Percentiles rank a stretch among this genome's conserved stretches.
Evolutionary conservation across 2,329 filamentous ascomycete genomes (phyloP).

Genomic region (Penicillium sp.): DNA sequence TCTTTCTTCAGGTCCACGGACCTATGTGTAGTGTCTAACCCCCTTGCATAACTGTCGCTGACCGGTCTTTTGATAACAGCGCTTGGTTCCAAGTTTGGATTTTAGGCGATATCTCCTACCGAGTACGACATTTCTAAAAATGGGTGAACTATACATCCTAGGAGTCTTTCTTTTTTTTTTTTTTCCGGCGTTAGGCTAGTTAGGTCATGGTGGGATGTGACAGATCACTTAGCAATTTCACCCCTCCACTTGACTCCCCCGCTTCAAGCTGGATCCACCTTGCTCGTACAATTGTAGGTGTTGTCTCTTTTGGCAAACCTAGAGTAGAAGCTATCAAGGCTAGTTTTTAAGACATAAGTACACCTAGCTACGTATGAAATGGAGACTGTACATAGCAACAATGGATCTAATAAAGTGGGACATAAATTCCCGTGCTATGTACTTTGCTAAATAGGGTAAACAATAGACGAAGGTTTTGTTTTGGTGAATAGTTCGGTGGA

Average conservation of each 20-base stretch:
- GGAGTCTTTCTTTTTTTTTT: background rate
- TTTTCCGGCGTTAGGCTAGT: background rate
- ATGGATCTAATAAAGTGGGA: background rate
- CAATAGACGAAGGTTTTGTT: background rate
- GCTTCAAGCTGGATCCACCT: background rate
- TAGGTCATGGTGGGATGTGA: background rate
- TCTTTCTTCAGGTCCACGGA: background rate
- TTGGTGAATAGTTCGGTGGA: background rate
- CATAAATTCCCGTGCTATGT: too few species aligned
- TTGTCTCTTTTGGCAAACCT: background rate
- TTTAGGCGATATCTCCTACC: constrained; percentile 27
- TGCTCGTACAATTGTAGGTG: background rate
- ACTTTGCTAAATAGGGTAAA: background rate
- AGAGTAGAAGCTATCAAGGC: background rate
- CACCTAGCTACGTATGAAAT: background rate
- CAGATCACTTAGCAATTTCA: background rate
- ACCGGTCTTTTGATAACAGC: constrained; percentile 27
- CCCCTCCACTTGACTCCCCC: background rate
- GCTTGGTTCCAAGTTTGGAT: constrained; percentile 46
- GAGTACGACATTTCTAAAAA: background rate
- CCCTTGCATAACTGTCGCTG: constrained; percentile 26
- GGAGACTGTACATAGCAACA: background rate
- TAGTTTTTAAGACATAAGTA: background rate
- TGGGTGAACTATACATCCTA: background rate
- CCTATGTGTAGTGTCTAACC: background rate